These are phyloP conservation scores for Avena eriantha DNA, from an alignment of 176 grass and related monocot species.

Conservation along the genomic window DNA sequence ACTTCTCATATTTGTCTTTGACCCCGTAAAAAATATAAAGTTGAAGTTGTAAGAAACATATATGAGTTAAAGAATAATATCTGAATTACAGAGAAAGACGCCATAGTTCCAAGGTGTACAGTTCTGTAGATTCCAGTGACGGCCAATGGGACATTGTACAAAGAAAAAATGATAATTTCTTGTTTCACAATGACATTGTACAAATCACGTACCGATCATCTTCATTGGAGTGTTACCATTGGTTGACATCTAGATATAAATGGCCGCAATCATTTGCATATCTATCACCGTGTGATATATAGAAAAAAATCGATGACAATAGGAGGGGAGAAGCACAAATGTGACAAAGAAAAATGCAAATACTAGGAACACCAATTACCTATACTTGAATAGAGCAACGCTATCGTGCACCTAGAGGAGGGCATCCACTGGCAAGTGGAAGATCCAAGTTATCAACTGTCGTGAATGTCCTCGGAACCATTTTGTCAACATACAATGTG, in stretches of 20 bases:
- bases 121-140: background rate
- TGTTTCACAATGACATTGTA: background rate
- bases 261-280: background rate
- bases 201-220: constrained; percentile 16
- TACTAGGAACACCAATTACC: constrained; percentile 15
- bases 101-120: background rate
- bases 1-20: background rate
- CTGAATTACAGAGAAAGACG: background rate
- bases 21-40: background rate
- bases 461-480: constrained; percentile 86
- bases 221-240: constrained; percentile 11
- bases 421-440: constrained; percentile 72
- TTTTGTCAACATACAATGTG: constrained; percentile 90
- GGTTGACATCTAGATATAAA: constrained; percentile 21
- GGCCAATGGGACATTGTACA: background rate
- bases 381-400: constrained; percentile 13
- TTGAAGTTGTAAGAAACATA: constrained; percentile 4
- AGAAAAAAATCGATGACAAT: constrained; percentile 8
- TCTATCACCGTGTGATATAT: background rate
- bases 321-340: background rate
- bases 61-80: constrained; percentile 20
- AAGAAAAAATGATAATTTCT: constrained; percentile 13
- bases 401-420: constrained; percentile 65
- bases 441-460: constrained; percentile 81
- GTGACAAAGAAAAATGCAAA: background rate